A percentile compares a stretch with the other conserved stretches of the same genome.
Evolutionary conservation across 148 eudicot species (phyloP).

Genomic region (Arbutus unedo): DNA sequence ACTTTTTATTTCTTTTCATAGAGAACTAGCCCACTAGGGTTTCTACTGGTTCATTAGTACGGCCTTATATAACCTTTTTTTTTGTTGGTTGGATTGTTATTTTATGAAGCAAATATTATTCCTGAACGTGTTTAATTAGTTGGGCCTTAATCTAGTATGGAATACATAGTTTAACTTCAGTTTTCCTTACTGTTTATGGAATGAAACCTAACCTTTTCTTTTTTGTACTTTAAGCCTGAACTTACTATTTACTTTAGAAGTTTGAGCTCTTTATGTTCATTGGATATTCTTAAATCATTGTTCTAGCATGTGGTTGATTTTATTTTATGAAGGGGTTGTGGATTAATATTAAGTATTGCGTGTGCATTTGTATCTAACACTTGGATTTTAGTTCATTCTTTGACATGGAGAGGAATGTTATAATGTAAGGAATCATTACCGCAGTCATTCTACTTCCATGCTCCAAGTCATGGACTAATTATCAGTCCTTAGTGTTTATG

Average conservation of each 20-base stretch:
- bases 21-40: slow-evolving; percentile 14
- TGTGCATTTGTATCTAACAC: neutral
- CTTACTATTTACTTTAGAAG: neutral
- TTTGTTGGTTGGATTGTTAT: neutral
- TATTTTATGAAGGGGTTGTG: neutral
- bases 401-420: slow-evolving; percentile 12
- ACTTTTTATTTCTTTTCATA: neutral
- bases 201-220: neutral
- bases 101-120: neutral
- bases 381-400: neutral
- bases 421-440: neutral
- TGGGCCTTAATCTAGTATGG: neutral
- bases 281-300: neutral
- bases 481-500: neutral
- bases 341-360: neutral
- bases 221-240: neutral
- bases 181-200: neutral
- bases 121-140: neutral
- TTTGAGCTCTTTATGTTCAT: neutral
- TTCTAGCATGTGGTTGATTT: slow-evolving; percentile 12
- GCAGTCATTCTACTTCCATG: neutral
- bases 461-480: neutral
- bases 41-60: neutral
- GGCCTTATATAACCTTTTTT: neutral
- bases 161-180: neutral